These are phyloP conservation scores for Fusarium protoensiforme DNA, from an alignment of 2,329 filamentous ascomycete species.

Conservation along the genomic window DNA sequence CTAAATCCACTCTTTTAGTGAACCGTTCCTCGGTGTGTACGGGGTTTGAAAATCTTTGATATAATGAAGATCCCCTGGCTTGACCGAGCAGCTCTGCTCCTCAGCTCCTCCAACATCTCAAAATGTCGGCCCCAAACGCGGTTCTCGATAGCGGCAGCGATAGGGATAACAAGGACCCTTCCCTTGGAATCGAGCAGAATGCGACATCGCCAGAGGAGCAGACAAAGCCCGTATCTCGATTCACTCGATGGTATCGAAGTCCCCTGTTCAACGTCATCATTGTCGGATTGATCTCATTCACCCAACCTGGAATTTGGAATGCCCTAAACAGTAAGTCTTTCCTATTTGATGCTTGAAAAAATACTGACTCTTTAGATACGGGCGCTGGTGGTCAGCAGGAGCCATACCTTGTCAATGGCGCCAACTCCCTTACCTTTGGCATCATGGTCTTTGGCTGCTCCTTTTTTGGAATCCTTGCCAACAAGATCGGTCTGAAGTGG, in stretches of 20 bases:
- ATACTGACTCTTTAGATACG: slow-evolving; percentile 44
- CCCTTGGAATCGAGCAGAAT: slow-evolving; percentile 10
- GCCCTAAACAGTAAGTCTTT: slow-evolving; percentile 57
- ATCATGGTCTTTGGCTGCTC: slow-evolving; percentile 60
- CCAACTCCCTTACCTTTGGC: slow-evolving; percentile 42
- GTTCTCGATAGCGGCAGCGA: slow-evolving; percentile 24
- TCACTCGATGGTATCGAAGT: slow-evolving; percentile 39
- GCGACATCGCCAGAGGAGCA: slow-evolving; percentile 8
- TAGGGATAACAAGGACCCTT: slow-evolving; percentile 25
- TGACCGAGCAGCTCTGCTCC: background rate
- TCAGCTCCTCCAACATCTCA: background rate
- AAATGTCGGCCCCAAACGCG: slow-evolving; percentile 21
- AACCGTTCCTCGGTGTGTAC: background rate
- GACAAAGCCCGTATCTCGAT: slow-evolving; percentile 33
- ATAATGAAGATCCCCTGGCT: slow-evolving; percentile 1
- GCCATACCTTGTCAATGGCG: slow-evolving; percentile 55
- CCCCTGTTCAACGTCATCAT: slow-evolving; percentile 62
- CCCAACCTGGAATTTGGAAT: slow-evolving; percentile 65
- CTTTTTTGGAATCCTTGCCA: slow-evolving; percentile 56
- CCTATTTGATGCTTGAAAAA: background rate
- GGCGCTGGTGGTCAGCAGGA: slow-evolving; percentile 64
- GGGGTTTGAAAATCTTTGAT: slow-evolving; percentile 1
- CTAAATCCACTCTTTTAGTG: slow-evolving; percentile 21
- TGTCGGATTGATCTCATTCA: slow-evolving; percentile 63
- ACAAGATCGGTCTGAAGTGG: slow-evolving; percentile 60